A percentile compares a stretch with the other conserved stretches of the same genome.
phyloP scores from a whole-genome alignment of 2,329 filamentous ascomycete genomes.

The Spiromastix sp. region DNA sequence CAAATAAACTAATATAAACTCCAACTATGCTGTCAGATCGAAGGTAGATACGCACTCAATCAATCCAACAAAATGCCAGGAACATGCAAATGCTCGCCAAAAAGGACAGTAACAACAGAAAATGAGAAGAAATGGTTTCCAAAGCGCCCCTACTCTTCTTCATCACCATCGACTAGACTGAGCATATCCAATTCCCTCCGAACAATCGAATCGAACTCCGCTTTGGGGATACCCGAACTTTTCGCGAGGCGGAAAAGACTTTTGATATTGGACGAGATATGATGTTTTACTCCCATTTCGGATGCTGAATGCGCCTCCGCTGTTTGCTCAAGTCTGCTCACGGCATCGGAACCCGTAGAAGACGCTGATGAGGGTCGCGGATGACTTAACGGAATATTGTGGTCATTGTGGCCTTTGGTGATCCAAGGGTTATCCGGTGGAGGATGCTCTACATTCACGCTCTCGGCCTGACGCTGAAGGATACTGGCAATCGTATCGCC shows the following conservation, averaged over 20 bases:
- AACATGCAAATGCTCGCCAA: too few species aligned
- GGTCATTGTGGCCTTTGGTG: neutral
- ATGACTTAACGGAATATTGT: conserved; percentile 23
- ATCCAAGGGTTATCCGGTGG: conserved; percentile 7
- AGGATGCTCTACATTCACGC: conserved; percentile 11
- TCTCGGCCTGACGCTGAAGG: conserved; percentile 29
- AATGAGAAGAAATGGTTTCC: too few species aligned
- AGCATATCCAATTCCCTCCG: conserved; percentile 49
- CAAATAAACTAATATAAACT: too few species aligned
- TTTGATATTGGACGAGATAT: conserved; percentile 54
- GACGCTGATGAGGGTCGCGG: conserved; percentile 34
- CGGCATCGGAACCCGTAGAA: conserved; percentile 34
- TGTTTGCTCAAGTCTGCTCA: conserved; percentile 45
- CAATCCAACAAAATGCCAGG: too few species aligned
- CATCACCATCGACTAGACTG: conserved; percentile 43
- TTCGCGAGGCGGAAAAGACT: conserved; percentile 52
- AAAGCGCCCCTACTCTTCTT: conserved; percentile 7
- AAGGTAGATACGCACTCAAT: too few species aligned
- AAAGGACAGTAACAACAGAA: too few species aligned
- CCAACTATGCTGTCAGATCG: too few species aligned
- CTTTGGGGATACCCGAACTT: conserved; percentile 46
- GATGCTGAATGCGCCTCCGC: conserved; percentile 43
- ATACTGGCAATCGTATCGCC: conserved; percentile 39
- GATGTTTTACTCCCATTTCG: conserved; percentile 52
- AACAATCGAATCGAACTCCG: conserved; percentile 51